Evolutionary conservation across 257 asterid species (phyloP).

Genomic region (Nemophila menziesii): DNA sequence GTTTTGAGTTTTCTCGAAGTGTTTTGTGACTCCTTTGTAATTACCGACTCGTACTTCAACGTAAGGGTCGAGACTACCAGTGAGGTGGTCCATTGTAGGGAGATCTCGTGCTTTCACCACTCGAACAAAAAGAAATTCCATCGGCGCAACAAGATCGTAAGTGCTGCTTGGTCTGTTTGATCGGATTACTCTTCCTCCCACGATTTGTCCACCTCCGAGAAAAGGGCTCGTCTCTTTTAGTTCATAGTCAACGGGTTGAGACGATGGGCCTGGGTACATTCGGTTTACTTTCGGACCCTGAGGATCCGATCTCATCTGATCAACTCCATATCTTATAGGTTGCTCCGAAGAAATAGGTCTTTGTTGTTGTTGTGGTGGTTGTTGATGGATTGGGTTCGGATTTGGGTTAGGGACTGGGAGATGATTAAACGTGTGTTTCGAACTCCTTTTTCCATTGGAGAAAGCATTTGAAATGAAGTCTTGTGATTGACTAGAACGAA

Average conservation of each 20-base stretch:
- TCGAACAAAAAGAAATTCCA: constrained; percentile 82
- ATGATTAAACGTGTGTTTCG: constrained; percentile 32
- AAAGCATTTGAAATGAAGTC: constrained; percentile 12
- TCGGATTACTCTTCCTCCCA: constrained; percentile 52
- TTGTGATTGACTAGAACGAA: constrained; percentile 25
- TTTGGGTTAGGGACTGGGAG: constrained; percentile 32
- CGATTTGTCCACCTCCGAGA: constrained; percentile 76
- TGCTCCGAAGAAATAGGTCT: constrained; percentile 22
- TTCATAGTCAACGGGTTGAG: constrained; percentile 47
- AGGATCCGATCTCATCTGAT: constrained; percentile 44
- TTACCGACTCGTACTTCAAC: constrained; percentile 87
- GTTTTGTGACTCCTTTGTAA: constrained; percentile 72
- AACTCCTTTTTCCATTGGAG: constrained; percentile 27
- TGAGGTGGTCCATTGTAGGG: constrained; percentile 51
- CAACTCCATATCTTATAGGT: constrained; percentile 26
- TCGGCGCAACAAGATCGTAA: constrained; percentile 86
- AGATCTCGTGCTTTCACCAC: constrained; percentile 76
- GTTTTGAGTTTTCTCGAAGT: constrained; percentile 52
- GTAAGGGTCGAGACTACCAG: constrained; percentile 77
- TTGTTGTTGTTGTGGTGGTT: constrained; percentile 24
- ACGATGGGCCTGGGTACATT: constrained; percentile 32
- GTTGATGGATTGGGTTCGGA: too few relatives aligned
- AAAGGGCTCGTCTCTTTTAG: constrained; percentile 75
- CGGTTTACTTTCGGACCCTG: constrained; percentile 30
- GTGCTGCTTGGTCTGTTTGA: constrained; percentile 40